Evolutionary conservation across 2,329 filamentous ascomycete genomes (phyloP).

Genomic region (Cladosporium austrohemisphaericum): DNA sequence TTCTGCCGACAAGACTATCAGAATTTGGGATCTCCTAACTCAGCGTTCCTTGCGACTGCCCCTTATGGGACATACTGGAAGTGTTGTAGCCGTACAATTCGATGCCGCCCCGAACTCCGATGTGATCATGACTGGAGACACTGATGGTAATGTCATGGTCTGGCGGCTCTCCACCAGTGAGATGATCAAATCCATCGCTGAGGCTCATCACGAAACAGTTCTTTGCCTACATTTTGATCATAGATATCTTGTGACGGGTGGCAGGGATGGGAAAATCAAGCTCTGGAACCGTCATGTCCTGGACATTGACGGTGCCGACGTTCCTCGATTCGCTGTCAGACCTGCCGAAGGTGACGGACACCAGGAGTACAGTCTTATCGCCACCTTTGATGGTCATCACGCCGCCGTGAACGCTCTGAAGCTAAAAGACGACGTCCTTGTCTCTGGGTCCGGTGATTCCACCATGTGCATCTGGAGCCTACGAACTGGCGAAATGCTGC

Average conservation of each 20-base stretch:
- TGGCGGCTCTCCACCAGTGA: slow-evolving; percentile 22
- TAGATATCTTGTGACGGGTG: slow-evolving; percentile 15
- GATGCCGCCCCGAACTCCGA: slow-evolving; percentile 13
- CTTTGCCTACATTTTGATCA: slow-evolving; percentile 16
- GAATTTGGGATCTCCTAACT: slow-evolving; percentile 19
- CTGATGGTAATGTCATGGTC: slow-evolving; percentile 21
- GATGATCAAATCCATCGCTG: neutral
- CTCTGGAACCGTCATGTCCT: slow-evolving; percentile 17
- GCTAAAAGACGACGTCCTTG: neutral
- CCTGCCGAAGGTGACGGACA: neutral
- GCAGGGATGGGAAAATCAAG: slow-evolving; percentile 17
- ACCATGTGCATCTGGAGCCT: slow-evolving; percentile 14
- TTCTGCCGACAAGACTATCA: slow-evolving; percentile 16
- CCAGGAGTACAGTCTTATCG: slow-evolving; percentile 3
- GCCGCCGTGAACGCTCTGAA: slow-evolving; percentile 19
- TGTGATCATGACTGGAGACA: slow-evolving; percentile 24
- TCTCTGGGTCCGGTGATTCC: slow-evolving; percentile 15
- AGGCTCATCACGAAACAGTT: slow-evolving; percentile 14
- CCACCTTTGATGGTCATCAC: slow-evolving; percentile 1
- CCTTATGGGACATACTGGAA: slow-evolving; percentile 10
- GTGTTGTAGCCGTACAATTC: slow-evolving; percentile 16
- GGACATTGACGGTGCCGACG: neutral
- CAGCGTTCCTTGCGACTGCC: slow-evolving; percentile 5
- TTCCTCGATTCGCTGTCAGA: neutral
- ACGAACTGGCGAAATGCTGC: slow-evolving; percentile 6